phyloP scores from a whole-genome alignment of 2,329 filamentous ascomycete genomes.

The Davidsoniella neocaledoniae region DNA sequence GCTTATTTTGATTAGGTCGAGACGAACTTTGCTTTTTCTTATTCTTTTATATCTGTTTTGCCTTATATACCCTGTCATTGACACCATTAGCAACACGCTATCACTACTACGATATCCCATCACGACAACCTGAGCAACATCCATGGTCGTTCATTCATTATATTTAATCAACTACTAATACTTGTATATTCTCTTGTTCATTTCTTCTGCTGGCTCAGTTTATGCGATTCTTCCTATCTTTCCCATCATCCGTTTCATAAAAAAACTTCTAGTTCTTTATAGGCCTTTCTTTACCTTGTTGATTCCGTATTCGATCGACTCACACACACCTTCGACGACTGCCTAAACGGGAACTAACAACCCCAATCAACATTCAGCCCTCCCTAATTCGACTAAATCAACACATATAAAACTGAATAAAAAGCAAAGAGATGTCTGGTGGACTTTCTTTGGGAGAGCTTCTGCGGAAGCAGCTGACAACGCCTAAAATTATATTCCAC shows the following conservation, averaged over 20 bases:
- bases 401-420: too few species aligned
- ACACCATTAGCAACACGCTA: too few species aligned
- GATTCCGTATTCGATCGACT: too few species aligned
- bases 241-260: slow-evolving; percentile 3
- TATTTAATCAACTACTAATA: too few species aligned
- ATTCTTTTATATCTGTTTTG: neutral
- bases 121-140: too few species aligned
- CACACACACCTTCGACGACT: too few species aligned
- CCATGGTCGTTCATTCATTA: too few species aligned
- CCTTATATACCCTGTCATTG: neutral
- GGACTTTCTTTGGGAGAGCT: slow-evolving; percentile 21
- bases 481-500: slow-evolving; percentile 62
- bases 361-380: too few species aligned
- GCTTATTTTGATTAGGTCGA: too few species aligned
- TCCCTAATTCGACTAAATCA: too few species aligned
- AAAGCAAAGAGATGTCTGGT: slow-evolving; percentile 19
- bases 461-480: slow-evolving; percentile 47
- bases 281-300: slow-evolving; percentile 14
- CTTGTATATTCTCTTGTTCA: neutral
- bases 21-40: neutral
- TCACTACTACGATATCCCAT: too few species aligned
- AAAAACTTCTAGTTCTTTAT: neutral
- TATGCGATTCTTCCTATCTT: slow-evolving; percentile 14
- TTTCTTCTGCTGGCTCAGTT: slow-evolving; percentile 11
- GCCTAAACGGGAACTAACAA: too few species aligned